Base-by-base conservation (phyloP, 495 filamentous ascomycete species). In the Glutinoglossum americanum region DNA sequence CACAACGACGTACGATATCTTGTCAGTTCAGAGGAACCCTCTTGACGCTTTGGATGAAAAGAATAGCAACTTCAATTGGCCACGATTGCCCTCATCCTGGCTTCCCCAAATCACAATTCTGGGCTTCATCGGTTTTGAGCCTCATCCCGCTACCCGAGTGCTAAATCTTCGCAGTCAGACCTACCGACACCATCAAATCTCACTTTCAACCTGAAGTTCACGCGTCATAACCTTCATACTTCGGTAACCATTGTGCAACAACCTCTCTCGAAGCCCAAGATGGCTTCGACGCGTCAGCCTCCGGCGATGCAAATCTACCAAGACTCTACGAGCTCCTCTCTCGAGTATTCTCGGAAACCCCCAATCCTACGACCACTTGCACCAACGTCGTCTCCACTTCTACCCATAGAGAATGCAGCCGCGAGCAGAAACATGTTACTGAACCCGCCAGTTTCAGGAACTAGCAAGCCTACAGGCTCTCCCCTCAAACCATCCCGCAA, bases 211-310 rank as follows among this genome's bases (percentile, higher is more conserved):
- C 13, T 3, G 15, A 17, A 53, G 7, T 21, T 53, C 49, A 53
- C 49, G 49, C 49, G 49, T 53, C 49, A 28, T 27, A 30, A 15
- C 15, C 25, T 27, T 27, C 21, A 53, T 8, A 27, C 49, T 2
- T 28, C 49, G 23, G 30, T 25, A 28, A 3, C 19, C 11, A 32
- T 53, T n/a, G 49, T 30, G 7, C 49, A 53, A 32, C 28, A 15
- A 30, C 15, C 26, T 15, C 19, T 53, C 19, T 17, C 23, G 49
- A 53, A 30, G 49, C 49, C 49, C 25, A 13, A 23, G 26, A 53
- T 53, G 49, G 49, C 49, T 53, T 53, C 49, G 28, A 27, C 49
- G 49, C 49, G 49, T 53, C 49, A 53, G 26, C 49, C 49, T 1
- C 49, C 49, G 49, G 25, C 19, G 26, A 19, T 53, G 26, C 49